Evolutionary conservation across 2,329 filamentous ascomycete genomes (phyloP).

Genomic region (Daldinia sp.): DNA sequence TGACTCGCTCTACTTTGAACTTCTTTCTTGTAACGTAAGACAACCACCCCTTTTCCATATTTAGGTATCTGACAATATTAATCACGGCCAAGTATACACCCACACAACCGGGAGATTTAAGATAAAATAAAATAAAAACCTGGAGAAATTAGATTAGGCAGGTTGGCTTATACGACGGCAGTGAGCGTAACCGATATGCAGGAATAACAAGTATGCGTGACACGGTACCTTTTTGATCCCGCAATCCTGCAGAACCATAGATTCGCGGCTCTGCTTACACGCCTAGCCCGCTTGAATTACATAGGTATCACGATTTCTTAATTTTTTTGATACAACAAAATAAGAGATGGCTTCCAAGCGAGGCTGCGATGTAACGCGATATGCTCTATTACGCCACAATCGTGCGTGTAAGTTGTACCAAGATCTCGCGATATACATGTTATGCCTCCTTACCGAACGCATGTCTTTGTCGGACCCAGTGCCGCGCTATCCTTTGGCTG

Average conservation of each 20-base stretch:
- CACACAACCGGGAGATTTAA: neutral
- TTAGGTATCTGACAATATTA: neutral
- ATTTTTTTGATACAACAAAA: no score
- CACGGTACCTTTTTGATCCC: conserved; percentile 24
- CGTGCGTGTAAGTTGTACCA: conserved; percentile 18
- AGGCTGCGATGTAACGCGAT: conserved; percentile 26
- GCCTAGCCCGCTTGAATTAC: neutral
- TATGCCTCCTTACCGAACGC: neutral
- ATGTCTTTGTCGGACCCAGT: neutral
- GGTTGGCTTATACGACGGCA: neutral
- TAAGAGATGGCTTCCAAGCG: conserved; percentile 13
- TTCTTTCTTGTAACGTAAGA: neutral
- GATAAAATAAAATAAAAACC: neutral
- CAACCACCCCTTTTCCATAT: no score
- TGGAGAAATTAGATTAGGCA: neutral
- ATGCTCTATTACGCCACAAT: conserved; percentile 6
- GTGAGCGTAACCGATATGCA: conserved; percentile 13
- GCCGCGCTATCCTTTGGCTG: neutral
- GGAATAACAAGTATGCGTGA: neutral
- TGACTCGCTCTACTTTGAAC: neutral
- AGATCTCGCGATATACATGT: neutral
- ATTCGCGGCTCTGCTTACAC: conserved; percentile 24
- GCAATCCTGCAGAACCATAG: conserved; percentile 28
- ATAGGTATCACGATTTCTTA: conserved; percentile 9
- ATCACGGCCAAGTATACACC: neutral